Conservation (phyloP, 2,329 filamentous ascomycete genomes). For the Chaetomium sp. region DNA sequence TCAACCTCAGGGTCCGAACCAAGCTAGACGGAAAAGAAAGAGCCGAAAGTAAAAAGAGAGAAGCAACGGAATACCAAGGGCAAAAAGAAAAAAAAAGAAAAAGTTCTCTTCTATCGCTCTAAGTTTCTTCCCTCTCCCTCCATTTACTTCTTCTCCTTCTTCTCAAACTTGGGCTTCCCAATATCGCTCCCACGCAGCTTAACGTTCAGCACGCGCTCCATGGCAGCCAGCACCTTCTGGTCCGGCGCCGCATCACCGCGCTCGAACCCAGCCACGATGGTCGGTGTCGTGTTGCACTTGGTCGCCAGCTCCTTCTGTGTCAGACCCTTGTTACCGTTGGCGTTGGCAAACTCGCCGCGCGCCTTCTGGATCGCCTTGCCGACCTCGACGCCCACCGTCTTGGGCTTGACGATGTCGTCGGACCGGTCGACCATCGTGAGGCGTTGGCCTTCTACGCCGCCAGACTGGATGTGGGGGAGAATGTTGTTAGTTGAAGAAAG, state of each 20-base stretch:
- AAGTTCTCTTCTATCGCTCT: conserved; percentile 16
- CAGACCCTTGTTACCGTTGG: conserved; percentile 64
- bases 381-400: conserved; percentile 76
- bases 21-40: no score
- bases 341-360: conserved; percentile 65
- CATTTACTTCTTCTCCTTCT: conserved; percentile 30
- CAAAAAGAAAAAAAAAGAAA: conserved; percentile 3
- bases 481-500: no score
- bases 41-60: no score
- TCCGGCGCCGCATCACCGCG: conserved; percentile 69
- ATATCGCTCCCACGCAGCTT: conserved; percentile 83
- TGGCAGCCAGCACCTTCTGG: conserved; percentile 70
- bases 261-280: conserved; percentile 80
- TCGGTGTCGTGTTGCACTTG: conserved; percentile 80
- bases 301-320: conserved; percentile 84
- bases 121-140: conserved; percentile 11
- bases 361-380: conserved; percentile 76
- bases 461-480: background rate
- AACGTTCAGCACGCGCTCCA: conserved; percentile 82
- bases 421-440: conserved; percentile 95
- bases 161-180: conserved; percentile 41
- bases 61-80: no score
- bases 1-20: no score
- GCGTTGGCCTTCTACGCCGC: conserved; percentile 75
- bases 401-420: conserved; percentile 96